Evolutionary conservation across 2,329 filamentous ascomycete species (phyloP), one percentile per base, ranked within the genome.

Genomic region (Fusarium xyrophilum): DNA sequence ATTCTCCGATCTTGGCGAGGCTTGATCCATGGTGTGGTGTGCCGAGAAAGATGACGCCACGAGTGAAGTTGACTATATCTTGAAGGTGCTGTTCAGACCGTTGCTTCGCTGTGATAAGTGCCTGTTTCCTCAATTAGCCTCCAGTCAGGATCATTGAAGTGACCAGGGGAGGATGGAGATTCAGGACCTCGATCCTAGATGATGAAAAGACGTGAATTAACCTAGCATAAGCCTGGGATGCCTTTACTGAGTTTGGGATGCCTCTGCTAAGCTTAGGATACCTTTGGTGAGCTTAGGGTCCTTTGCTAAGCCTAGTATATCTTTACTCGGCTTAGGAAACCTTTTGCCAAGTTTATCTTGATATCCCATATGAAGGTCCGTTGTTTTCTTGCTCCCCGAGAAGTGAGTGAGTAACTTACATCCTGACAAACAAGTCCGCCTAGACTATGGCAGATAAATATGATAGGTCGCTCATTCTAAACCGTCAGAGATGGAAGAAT

Each of bases 401-500:
- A n/a, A n/a, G n/a, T n/a, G n/a, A 23, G 12, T 42, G 1, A 2
- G 2, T 12, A 5, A n/a, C 25, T 27, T 61, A 71, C 69, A 59
- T 72, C 69, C 43, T 72, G 59, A 9, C 63, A 72, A 32, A 72
- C 63, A 6, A 71, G 35, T 11, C 68, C 68, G 0, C 68, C 68
- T 2, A 71, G 40, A 21, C 68, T 64, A 13, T 71, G 69, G 2
- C 66, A 70, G 27, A 72, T 14, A 12, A 72, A 72, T 3, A 72
- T 58, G 2, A 72, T 70, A 1, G 69, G 66, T 0, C 69, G 38
- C 1, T 43, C 39, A 14, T 54, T 48, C 68, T 70, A 28, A 28
- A 28, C 8, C 27, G n/a, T n/a, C n/a, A n/a, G n/a, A n/a, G n/a
- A n/a, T n/a, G n/a, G n/a, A n/a, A n/a, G n/a, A n/a, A n/a, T n/a